A percentile compares a stretch with the other conserved stretches of the same genome.
Conservation (phyloP, 2,329 filamentous ascomycete genomes). For the Cercospora sesami region DNA sequence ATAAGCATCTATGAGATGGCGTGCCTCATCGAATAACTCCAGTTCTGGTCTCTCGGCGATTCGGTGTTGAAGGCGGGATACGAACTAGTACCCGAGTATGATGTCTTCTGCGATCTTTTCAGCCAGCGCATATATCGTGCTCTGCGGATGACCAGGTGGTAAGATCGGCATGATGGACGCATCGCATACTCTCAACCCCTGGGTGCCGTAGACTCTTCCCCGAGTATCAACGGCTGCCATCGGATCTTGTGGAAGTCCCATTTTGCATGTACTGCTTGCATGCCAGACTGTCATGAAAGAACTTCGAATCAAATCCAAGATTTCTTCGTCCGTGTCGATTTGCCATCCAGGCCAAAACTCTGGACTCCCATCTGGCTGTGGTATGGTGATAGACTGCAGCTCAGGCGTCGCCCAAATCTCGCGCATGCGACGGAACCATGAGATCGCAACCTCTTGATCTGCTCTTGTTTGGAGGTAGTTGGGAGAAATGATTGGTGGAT, state of each 20-base stretch:
- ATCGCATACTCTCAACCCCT: conserved; percentile 11
- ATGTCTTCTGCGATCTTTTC: conserved; percentile 21
- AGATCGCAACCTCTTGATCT: background rate
- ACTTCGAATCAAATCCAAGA: background rate
- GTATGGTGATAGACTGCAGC: background rate
- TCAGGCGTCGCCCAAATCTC: background rate
- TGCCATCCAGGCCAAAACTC: background rate
- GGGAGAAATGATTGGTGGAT: background rate
- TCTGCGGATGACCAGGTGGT: conserved; percentile 17
- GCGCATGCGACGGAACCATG: conserved; percentile 2
- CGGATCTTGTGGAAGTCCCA: background rate
- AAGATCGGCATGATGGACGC: conserved; percentile 8
- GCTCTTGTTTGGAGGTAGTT: background rate
- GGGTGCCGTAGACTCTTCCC: background rate
- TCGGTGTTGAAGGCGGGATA: background rate
- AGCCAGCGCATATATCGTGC: conserved; percentile 17
- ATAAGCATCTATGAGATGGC: too few species aligned
- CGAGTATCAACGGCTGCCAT: conserved; percentile 8
- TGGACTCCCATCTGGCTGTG: conserved; percentile 1
- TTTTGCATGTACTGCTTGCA: conserved; percentile 15
- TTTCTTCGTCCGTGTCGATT: conserved; percentile 1
- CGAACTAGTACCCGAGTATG: background rate
- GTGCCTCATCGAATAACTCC: too few species aligned
- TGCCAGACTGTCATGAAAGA: background rate
- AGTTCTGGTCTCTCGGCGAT: background rate